These are phyloP conservation scores for Amphibolis antarctica DNA, from an alignment of 106 monocot genomes.

Conservation along the genomic window DNA sequence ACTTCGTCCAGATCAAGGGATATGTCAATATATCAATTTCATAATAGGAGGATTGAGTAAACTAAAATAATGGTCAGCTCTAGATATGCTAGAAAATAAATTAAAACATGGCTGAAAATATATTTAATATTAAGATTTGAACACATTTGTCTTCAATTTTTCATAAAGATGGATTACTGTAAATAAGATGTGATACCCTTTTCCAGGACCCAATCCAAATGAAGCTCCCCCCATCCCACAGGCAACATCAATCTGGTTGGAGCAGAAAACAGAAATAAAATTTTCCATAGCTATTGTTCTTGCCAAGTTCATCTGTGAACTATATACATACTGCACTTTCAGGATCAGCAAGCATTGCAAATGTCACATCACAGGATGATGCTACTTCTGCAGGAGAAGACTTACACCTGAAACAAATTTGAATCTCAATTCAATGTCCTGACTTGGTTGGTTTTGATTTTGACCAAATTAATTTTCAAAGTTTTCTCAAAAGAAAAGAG, in stretches of 20 bases:
- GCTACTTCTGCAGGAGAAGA: slow-evolving; percentile 74
- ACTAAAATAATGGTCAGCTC: not conserved
- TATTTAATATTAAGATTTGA: too few relatives aligned
- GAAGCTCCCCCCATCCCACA: slow-evolving; percentile 61
- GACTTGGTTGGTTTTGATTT: too few relatives aligned
- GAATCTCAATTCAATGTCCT: too few relatives aligned
- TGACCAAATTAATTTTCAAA: too few relatives aligned
- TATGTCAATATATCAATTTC: too few relatives aligned
- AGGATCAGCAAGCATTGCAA: slow-evolving; percentile 96
- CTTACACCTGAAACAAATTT: slow-evolving; percentile 30
- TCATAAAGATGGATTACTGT: not conserved
- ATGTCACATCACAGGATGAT: slow-evolving; percentile 75
- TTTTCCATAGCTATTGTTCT: not conserved
- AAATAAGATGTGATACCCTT: slow-evolving; percentile 44
- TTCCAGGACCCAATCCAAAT: slow-evolving; percentile 60
- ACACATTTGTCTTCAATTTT: not conserved
- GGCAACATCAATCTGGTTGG: slow-evolving; percentile 55
- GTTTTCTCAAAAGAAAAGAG: too few relatives aligned
- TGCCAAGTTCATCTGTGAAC: not conserved
- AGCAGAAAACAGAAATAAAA: not conserved
- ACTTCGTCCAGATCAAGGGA: slow-evolving; percentile 17
- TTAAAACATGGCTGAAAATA: too few relatives aligned
- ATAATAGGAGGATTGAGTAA: not conserved
- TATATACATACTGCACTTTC: slow-evolving; percentile 58
- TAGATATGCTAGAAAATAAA: not conserved